Base-by-base conservation (phyloP, 116 monocot species). In the Dioscorea cayenensis region DNA sequence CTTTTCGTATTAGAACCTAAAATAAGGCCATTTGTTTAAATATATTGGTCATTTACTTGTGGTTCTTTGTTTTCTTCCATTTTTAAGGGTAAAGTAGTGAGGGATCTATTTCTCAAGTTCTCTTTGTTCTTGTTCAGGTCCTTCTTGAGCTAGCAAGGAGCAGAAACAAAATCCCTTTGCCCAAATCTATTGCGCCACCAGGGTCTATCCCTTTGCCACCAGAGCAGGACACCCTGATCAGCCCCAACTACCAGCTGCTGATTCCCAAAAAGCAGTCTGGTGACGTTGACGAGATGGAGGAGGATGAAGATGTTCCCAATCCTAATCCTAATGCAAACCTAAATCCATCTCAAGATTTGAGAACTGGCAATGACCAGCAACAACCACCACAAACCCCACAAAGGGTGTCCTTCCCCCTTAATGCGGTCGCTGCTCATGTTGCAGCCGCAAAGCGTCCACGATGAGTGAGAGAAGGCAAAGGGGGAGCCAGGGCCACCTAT, bases 201-300 rank as follows among this genome's bases (percentile, higher is more conserved):
- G 90, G 90, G 49, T 77, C 75, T 17, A 89, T 97, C 49, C 97
- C 90, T 21, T 73, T 97, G 17, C 97, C 93, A 11, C 97, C 93
- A 0, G 93, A 93, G 74, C 83, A 97, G 68, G 88, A 97, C 68
- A 97, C 97, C 1, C 77, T 97, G 68, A 78, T 93, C 28, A 86
- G 69, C 78, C 90, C 90, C 9, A 97, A 93, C 43, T 93, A 97
- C 75, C 93, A 97, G 81, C 88, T 97, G 18, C 37, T 90, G 38
- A 68, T 86, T 21, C 86, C 90, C 0, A 84, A 73, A 67, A 84
- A 78, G 63, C 88, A 82, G 25, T 64, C 48, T 23, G 7, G 63
- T 36, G 74, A 79, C 11, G 60, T 77, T 19, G 95, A 92, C 65
- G 89, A 85, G 66, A 79, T 74, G 0, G 95, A 95, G 51, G 92